Evolutionary conservation across 352 stramenopile species (phyloP).

Genomic region (Chrysophaeum taylorii): DNA sequence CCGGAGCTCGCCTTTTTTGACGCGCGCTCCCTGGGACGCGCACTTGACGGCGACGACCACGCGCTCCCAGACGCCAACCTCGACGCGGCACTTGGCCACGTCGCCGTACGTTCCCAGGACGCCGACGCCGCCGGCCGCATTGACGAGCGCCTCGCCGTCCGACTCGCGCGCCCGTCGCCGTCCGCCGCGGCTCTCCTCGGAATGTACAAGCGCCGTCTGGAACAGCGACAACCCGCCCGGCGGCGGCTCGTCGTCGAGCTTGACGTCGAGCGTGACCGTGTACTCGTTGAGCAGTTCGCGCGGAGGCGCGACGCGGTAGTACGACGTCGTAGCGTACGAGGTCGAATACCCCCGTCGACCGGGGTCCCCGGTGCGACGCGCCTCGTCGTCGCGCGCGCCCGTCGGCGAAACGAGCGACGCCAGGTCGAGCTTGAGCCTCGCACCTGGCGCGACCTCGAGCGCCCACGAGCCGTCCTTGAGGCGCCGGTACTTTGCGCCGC

Average conservation of each 20-base stretch:
- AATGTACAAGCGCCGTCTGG: constrained; percentile 21
- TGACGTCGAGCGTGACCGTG: too few relatives aligned
- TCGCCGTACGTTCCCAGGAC: constrained; percentile 20
- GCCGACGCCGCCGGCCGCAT: constrained; percentile 21
- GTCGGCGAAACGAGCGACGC: too few relatives aligned
- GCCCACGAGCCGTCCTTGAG: not conserved
- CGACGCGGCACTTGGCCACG: constrained; percentile 15
- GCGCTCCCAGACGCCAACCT: constrained; percentile 15
- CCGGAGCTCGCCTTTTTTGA: constrained; percentile 21
- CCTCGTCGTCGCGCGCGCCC: too few relatives aligned
- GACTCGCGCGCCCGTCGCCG: constrained; percentile 20
- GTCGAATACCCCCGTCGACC: too few relatives aligned
- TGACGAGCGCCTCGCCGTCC: constrained; percentile 23
- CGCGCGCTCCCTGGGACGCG: not conserved
- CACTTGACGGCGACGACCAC: constrained; percentile 19
- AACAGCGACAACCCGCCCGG: constrained; percentile 20
- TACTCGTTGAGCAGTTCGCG: too few relatives aligned
- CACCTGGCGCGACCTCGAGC: not conserved
- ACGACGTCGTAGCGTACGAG: too few relatives aligned
- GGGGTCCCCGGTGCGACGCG: too few relatives aligned
- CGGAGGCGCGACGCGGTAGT: too few relatives aligned
- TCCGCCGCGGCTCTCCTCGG: constrained; percentile 22
- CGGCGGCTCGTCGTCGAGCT: constrained; percentile 13
- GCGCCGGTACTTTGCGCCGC: not conserved
- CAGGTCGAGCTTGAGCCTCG: not conserved